phyloP scores from a whole-genome alignment of 345 rosid genomes.

The Eucalyptus brandiana region DNA sequence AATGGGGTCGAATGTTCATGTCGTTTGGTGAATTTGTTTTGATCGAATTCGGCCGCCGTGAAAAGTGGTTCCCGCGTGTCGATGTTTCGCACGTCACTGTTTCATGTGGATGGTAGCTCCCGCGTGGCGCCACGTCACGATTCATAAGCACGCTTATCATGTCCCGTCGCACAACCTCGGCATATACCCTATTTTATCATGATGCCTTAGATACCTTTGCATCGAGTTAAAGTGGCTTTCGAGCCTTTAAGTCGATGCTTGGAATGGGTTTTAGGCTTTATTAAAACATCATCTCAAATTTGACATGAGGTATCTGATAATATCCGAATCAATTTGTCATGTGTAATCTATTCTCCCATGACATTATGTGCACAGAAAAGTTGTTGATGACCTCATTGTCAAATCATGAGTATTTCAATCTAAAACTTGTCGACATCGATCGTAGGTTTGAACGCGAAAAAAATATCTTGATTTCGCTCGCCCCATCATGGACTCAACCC shows the following conservation, averaged over 20 bases:
- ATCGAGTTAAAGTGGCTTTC: background rate
- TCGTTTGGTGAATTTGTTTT: background rate
- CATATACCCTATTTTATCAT: background rate
- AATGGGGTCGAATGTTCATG: background rate
- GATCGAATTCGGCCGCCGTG: background rate
- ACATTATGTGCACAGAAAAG: background rate
- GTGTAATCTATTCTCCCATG: background rate
- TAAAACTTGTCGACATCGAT: background rate
- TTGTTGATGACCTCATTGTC: background rate
- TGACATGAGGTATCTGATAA: rapidly evolving
- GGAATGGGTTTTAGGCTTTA: background rate
- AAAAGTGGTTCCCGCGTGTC: background rate
- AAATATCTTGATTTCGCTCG: background rate
- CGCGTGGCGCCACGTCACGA: background rate
- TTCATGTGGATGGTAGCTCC: background rate
- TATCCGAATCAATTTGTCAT: background rate
- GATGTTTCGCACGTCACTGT: background rate
- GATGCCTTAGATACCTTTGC: background rate
- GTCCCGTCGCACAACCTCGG: background rate
- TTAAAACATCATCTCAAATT: background rate
- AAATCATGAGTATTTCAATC: background rate
- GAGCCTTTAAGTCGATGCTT: background rate
- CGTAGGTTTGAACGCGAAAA: background rate
- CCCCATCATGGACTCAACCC: rapidly evolving
- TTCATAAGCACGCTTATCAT: background rate